These are phyloP conservation scores for Castanospermum australe DNA, from an alignment of 306 rosid genomes.

Conservation along the genomic window DNA sequence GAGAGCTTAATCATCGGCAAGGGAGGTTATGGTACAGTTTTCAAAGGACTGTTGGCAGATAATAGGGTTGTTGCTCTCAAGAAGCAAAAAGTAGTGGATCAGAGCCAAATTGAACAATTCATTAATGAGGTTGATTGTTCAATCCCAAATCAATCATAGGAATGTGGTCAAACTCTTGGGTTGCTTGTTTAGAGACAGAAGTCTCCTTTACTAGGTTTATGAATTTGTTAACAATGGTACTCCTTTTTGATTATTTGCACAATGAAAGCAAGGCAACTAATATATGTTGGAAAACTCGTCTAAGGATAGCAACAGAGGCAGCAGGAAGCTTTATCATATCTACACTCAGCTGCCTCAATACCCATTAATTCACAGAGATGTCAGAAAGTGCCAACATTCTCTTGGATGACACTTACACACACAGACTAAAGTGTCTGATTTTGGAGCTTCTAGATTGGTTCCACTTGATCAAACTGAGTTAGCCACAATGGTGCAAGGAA, in stretches of 20 bases:
- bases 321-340: slow-evolving; percentile 26
- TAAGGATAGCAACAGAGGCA: slow-evolving; percentile 25
- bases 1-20: slow-evolving; percentile 14
- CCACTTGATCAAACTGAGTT: slow-evolving; percentile 29
- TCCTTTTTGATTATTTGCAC: slow-evolving; percentile 18
- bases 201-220: slow-evolving; percentile 41
- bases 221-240: slow-evolving; percentile 33
- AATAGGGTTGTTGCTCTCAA: slow-evolving; percentile 23
- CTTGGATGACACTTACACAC: slow-evolving; percentile 14
- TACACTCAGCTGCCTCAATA: slow-evolving; percentile 32
- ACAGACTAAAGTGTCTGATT: slow-evolving; percentile 34
- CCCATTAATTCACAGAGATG: slow-evolving; percentile 42
- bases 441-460: slow-evolving; percentile 32
- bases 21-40: slow-evolving; percentile 35
- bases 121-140: slow-evolving; percentile 36
- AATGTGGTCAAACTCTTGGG: slow-evolving; percentile 42
- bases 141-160: slow-evolving; percentile 40
- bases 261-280: not conserved
- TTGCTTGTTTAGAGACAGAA: slow-evolving; percentile 35
- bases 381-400: slow-evolving; percentile 40
- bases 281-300: slow-evolving; percentile 18
- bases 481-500: slow-evolving; percentile 39
- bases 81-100: slow-evolving; percentile 28
- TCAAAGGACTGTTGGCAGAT: slow-evolving; percentile 1
- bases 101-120: slow-evolving; percentile 32